phyloP scores from a whole-genome alignment of 2,329 filamentous ascomycete genomes.

The Hypomyces rosellus region DNA sequence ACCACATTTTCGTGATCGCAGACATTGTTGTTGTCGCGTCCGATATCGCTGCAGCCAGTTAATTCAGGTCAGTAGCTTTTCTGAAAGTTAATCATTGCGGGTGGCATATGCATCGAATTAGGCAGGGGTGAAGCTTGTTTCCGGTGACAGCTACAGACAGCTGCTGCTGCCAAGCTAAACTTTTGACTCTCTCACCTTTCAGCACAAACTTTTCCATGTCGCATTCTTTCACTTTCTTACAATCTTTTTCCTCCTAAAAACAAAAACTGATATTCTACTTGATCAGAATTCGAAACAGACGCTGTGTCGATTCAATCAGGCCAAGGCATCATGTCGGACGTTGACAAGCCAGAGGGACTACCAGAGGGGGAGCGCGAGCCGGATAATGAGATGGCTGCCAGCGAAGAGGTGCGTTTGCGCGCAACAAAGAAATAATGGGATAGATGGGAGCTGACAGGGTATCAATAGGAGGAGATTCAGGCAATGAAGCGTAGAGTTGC shows the following conservation, averaged over 20 bases:
- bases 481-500: conserved; percentile 83
- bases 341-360: conserved; percentile 26
- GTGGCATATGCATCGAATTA: neutral
- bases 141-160: neutral
- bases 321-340: conserved; percentile 26
- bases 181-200: neutral
- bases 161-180: neutral
- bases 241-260: neutral
- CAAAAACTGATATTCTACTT: neutral
- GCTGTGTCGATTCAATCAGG: conserved; percentile 12
- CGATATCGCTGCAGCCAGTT: conserved; percentile 11
- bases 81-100: neutral
- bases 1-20: conserved; percentile 5
- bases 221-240: neutral
- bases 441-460: conserved; percentile 26
- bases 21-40: conserved; percentile 10
- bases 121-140: neutral
- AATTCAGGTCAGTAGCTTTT: conserved; percentile 8
- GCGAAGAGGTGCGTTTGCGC: conserved; percentile 31
- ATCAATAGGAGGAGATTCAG: conserved; percentile 65
- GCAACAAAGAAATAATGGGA: conserved; percentile 18
- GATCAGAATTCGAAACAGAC: conserved; percentile 7
- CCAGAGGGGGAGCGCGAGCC: conserved; percentile 24
- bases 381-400: conserved; percentile 24
- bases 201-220: neutral